Evolutionary conservation across 2,329 filamentous ascomycete genomes (phyloP).

Genomic region (Epichloe sibirici): DNA sequence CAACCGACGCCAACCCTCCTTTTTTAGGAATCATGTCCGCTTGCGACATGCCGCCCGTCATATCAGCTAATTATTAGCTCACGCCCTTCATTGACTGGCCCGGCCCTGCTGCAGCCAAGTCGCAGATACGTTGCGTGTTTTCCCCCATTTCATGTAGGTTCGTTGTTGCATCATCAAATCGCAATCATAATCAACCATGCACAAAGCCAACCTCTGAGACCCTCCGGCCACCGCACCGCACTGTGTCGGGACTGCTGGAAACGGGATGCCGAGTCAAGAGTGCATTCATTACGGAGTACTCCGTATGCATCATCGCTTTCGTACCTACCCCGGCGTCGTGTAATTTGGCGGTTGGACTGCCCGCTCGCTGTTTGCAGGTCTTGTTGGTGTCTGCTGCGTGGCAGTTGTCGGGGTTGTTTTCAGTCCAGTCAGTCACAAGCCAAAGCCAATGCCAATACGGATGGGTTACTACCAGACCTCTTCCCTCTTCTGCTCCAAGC

Average conservation of each 20-base stretch:
- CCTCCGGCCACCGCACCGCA: not conserved
- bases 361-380: not conserved
- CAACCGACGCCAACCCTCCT: conserved; percentile 1
- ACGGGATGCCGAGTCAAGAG: conserved; percentile 9
- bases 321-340: not conserved
- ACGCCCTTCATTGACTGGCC: not conserved
- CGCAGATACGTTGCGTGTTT: not conserved
- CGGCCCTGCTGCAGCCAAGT: not conserved
- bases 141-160: not conserved
- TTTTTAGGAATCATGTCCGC: conserved; percentile 13
- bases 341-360: not conserved
- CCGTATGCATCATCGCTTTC: not conserved
- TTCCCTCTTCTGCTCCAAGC: no score
- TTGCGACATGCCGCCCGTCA: conserved; percentile 5
- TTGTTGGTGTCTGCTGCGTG: not conserved
- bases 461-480: no score
- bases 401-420: not conserved
- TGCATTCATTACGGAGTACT: no score
- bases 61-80: not conserved
- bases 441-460: no score
- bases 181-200: not conserved
- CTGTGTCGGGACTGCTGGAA: conserved; percentile 10
- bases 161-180: conserved; percentile 1
- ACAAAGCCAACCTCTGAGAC: not conserved
- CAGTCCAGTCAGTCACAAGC: no score